Evolutionary conservation across 2,329 filamentous ascomycete species (phyloP).

Genomic region (Lecanicillium sp.): DNA sequence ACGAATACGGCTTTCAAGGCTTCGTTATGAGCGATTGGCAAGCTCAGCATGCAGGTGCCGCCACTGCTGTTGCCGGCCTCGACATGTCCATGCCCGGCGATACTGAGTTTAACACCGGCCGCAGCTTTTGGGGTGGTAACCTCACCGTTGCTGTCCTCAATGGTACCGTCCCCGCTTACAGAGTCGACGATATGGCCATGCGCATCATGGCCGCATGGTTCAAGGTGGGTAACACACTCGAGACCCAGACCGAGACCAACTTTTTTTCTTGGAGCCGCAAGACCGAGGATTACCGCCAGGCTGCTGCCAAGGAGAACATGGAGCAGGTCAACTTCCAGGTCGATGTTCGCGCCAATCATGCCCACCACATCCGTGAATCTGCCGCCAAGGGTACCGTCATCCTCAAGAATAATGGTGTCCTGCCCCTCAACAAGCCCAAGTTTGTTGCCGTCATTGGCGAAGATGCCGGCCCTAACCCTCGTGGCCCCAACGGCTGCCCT

Average conservation of each 20-base stretch:
- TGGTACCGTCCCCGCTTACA: conserved; percentile 79
- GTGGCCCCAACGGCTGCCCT: conserved; percentile 70
- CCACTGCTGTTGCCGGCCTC: conserved; percentile 62
- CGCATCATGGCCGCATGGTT: conserved; percentile 69
- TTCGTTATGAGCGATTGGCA: conserved; percentile 78
- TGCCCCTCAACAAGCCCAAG: conserved; percentile 74
- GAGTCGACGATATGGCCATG: conserved; percentile 86
- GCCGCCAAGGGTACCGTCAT: conserved; percentile 78
- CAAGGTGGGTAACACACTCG: conserved; percentile 52
- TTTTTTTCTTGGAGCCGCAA: conserved; percentile 83
- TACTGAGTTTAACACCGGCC: conserved; percentile 63
- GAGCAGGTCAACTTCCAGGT: conserved; percentile 72
- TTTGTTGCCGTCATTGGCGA: conserved; percentile 73
- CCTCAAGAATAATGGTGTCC: conserved; percentile 71
- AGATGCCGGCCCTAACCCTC: conserved; percentile 68
- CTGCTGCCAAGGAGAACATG: conserved; percentile 50
- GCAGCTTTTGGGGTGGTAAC: conserved; percentile 77
- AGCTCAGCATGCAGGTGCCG: conserved; percentile 63
- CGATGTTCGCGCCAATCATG: conserved; percentile 74
- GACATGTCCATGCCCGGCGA: conserved; percentile 92
- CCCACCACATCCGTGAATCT: conserved; percentile 62
- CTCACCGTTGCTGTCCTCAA: conserved; percentile 83
- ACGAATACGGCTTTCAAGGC: conserved; percentile 73
- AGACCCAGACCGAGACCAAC: conserved; percentile 53
- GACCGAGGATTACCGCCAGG: conserved; percentile 64